A percentile compares a stretch with the other conserved stretches of the same genome.
These are phyloP conservation scores for Neoconidiobolus thromboides DNA, from an alignment of 371 early-diverging fungal genomes.

Conservation along the genomic window DNA sequence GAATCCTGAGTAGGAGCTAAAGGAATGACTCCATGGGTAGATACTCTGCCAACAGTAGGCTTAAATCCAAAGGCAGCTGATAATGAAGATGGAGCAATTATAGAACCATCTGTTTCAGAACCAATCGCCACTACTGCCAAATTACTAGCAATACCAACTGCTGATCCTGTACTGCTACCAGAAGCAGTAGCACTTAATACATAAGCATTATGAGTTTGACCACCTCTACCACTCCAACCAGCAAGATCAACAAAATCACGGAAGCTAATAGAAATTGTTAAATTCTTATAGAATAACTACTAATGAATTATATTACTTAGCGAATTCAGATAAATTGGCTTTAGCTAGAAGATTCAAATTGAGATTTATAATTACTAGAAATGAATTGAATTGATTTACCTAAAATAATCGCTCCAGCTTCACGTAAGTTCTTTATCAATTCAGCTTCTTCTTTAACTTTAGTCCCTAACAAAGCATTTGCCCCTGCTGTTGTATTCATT, in stretches of 20 bases:
- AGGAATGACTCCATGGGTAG: conserved; percentile 63
- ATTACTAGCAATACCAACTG: conserved; percentile 68
- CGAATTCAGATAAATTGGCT: conserved; percentile 91
- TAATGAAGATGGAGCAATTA: conserved; percentile 76
- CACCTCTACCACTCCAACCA: conserved; percentile 11
- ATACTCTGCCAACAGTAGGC: conserved; percentile 69
- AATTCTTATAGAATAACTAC: background rate
- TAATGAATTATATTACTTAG: conserved; percentile 21
- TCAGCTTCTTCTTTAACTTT: conserved; percentile 60
- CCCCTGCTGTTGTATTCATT: conserved; percentile 39
- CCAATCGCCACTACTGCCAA: conserved; percentile 58
- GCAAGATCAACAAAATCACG: background rate
- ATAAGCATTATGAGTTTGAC: conserved; percentile 9
- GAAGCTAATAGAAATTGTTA: conserved; percentile 2
- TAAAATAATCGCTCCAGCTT: conserved; percentile 46
- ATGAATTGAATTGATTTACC: conserved; percentile 26
- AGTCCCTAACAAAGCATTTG: conserved; percentile 21
- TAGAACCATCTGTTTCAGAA: conserved; percentile 88
- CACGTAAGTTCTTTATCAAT: conserved; percentile 31
- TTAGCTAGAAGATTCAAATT: too few relatives aligned
- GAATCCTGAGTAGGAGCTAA: conserved; percentile 81
- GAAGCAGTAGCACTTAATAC: background rate
- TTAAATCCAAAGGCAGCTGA: conserved; percentile 84
- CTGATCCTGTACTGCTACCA: conserved; percentile 39
- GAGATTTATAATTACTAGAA: too few relatives aligned